Base-by-base conservation (phyloP, 1,139 yeast species). In the Suhomyces guaymorum region DNA sequence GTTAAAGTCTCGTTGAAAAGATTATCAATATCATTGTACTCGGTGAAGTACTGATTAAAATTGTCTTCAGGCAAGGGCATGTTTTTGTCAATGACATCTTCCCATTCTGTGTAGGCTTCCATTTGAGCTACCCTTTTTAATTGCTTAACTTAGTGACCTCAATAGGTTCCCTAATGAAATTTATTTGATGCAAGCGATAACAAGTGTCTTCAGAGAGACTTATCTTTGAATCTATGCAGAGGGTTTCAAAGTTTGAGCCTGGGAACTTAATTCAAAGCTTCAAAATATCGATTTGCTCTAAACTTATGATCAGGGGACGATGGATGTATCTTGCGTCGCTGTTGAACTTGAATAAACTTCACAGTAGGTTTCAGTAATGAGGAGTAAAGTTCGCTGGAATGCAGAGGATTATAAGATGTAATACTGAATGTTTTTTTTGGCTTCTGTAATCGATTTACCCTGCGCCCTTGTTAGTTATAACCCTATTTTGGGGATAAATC, bases 41-140 rank as follows among this genome's bases (percentile, higher is more conserved):
- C 61, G 23, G 51, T 53, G 35, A 68, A 63, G 43, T 63, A 67
- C 30, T 64, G 61, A 29, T 66, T 66, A 37, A 68, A 61, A 34
- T 64, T 68, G 31, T 69, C 79, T 28, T 63, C 63, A 3, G 75
- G 76, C 13, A 70, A 45, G 1, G 74, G 70, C 13, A 66, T 47
- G 18, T 49, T 45, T 16, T 64, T 48, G 14, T 33, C 33, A 13
- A 35, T 30, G 29, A 45, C 37, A 27, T 59, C 53, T 45, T 51
- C 60, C 71, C 76, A 58, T 45, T 59, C 55, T 23, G 33, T 37
- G 32, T 39, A 46, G 6, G 48, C 34, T 46, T 64, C 48, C 63
- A 67, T 60, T 49, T 60, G 32, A 16, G 26, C 15, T 6, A 17
- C 8, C n/a, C n/a, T n/a, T n/a, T n/a, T n/a, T n/a, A n/a, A n/a